A percentile compares a stretch with the other conserved stretches of the same genome.
These are phyloP conservation scores for Calycina marina DNA, from an alignment of 2,329 filamentous ascomycete species.

Conservation along the genomic window DNA sequence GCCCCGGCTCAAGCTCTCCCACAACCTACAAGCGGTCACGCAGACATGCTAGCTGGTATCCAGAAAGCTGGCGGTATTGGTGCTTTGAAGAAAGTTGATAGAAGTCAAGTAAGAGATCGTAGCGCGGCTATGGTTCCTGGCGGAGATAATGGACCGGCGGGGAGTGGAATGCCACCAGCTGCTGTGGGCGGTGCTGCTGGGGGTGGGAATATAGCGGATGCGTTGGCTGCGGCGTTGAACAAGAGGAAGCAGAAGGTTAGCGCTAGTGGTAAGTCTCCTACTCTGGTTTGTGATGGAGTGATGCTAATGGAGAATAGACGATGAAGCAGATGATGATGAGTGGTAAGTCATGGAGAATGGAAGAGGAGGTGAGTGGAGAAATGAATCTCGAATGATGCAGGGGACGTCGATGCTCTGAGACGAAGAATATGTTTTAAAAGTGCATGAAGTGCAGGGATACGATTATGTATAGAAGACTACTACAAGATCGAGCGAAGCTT, in stretches of 20 bases:
- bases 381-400: too few species aligned
- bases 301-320: constrained; percentile 38
- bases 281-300: background rate
- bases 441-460: too few species aligned
- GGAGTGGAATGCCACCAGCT: constrained; percentile 36
- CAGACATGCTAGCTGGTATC: constrained; percentile 56
- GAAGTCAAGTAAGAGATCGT: constrained; percentile 54
- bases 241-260: constrained; percentile 89
- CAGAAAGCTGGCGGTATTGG: constrained; percentile 52
- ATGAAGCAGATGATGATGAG: constrained; percentile 67
- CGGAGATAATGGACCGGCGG: constrained; percentile 33
- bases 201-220: constrained; percentile 61
- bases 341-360: constrained; percentile 19
- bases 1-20: constrained; percentile 36
- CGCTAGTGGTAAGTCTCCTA: constrained; percentile 65
- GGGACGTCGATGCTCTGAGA: too few species aligned
- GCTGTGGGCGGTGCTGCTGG: constrained; percentile 38
- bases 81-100: constrained; percentile 62
- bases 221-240: constrained; percentile 61
- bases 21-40: constrained; percentile 31
- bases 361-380: too few species aligned
- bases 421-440: too few species aligned
- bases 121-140: constrained; percentile 49
- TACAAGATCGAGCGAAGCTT: too few species aligned
- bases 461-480: too few species aligned